These are phyloP conservation scores for Dendryphion nanum DNA, from an alignment of 2,329 filamentous ascomycete species.

Conservation along the genomic window DNA sequence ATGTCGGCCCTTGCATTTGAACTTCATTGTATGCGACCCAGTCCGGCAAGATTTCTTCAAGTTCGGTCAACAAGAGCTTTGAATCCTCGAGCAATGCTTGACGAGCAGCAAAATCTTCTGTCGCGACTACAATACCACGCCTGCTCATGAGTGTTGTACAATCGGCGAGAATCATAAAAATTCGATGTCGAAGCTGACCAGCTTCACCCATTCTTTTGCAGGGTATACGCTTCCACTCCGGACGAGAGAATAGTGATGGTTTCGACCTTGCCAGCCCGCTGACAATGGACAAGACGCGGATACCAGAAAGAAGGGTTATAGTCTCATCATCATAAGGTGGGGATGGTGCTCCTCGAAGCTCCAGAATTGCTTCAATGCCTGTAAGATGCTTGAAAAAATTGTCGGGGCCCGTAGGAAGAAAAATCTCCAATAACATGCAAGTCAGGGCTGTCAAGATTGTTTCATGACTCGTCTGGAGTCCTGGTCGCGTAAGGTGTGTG, in stretches of 20 bases:
- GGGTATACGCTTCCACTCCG: conserved; percentile 24
- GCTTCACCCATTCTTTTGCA: conserved; percentile 8
- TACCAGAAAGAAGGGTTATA: conserved; percentile 15
- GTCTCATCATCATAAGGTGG: conserved; percentile 6
- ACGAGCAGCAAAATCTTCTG: background rate
- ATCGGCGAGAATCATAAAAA: conserved; percentile 23
- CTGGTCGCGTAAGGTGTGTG: conserved; percentile 12
- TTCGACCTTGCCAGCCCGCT: conserved; percentile 17
- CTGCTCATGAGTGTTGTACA: conserved; percentile 18
- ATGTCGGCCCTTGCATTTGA: conserved; percentile 5
- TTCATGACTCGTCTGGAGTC: conserved; percentile 19
- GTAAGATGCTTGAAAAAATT: conserved; percentile 27
- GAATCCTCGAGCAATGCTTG: conserved; percentile 9
- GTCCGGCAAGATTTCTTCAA: conserved; percentile 10
- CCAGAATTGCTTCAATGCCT: conserved; percentile 27
- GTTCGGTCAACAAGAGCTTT: conserved; percentile 2
- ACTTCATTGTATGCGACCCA: conserved; percentile 17
- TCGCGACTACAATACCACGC: conserved; percentile 6
- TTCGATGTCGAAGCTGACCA: conserved; percentile 15
- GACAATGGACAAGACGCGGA: conserved; percentile 24
- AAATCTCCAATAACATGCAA: conserved; percentile 28
- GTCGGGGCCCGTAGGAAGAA: conserved; percentile 23
- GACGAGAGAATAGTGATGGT: conserved; percentile 17
- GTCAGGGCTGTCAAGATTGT: conserved; percentile 24
- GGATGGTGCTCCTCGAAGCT: conserved; percentile 19